phyloP scores from a whole-genome alignment of 208 protist species.

The Trichomonas vaginalis region DNA sequence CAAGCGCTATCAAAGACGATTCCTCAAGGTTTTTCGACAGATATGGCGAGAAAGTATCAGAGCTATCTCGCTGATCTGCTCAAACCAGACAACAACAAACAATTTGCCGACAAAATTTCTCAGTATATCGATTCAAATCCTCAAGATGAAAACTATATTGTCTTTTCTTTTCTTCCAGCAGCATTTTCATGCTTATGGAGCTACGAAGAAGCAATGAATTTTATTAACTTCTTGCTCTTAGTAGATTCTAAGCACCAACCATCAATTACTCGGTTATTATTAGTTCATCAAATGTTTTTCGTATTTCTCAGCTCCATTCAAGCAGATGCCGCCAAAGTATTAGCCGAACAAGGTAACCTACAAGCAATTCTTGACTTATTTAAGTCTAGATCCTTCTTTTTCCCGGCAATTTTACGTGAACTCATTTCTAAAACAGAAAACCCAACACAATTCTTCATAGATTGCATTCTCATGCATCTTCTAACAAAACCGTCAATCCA shows the following conservation, averaged over 20 bases:
- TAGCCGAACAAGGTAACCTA: background rate
- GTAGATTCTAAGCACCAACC: background rate
- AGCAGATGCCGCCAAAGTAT: background rate
- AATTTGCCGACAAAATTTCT: background rate
- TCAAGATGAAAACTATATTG: background rate
- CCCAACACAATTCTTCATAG: background rate
- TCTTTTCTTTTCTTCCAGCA: background rate
- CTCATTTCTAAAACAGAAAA: background rate
- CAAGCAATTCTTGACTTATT: background rate
- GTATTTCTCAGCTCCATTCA: background rate
- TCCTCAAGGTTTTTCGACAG: background rate
- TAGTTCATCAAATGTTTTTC: slow-evolving; percentile 2
- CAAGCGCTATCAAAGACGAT: too few relatives aligned
- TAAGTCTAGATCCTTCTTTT: background rate
- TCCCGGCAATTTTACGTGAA: background rate
- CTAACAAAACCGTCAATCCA: background rate
- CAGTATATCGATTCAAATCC: background rate
- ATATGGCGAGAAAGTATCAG: background rate
- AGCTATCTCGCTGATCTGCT: background rate
- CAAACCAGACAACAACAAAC: background rate
- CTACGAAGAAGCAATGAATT: background rate
- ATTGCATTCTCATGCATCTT: background rate
- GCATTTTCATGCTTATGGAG: background rate
- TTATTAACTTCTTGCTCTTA: background rate
- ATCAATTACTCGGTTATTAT: background rate